Conservation (phyloP, 108 stramenopile species). For the Nannochloropsis salina region DNA sequence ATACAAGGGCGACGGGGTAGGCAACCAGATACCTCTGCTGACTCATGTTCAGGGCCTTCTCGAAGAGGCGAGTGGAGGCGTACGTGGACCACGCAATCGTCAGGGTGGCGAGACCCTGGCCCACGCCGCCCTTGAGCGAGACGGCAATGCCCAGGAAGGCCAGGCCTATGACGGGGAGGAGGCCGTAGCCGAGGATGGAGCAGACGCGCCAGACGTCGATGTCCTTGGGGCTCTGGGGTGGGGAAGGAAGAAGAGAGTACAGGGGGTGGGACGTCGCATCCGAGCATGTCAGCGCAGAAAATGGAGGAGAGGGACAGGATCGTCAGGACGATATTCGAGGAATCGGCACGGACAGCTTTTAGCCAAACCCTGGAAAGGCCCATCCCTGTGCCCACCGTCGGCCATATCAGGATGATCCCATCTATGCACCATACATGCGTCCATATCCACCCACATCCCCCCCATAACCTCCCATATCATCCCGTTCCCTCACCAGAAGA, state of each 20-base stretch:
- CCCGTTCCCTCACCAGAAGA: constrained; percentile 62
- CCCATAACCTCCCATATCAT: constrained; percentile 48
- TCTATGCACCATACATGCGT: neutral
- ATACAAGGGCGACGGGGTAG: constrained; percentile 89
- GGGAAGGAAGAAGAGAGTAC: neutral
- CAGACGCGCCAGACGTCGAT: constrained; percentile 74
- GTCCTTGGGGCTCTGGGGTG: neutral
- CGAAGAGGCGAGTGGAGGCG: constrained; percentile 73
- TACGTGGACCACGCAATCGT: constrained; percentile 78
- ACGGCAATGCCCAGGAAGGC: constrained; percentile 75
- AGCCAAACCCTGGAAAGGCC: neutral
- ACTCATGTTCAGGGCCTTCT: constrained; percentile 72
- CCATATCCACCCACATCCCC: constrained; percentile 17
- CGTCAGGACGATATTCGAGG: neutral
- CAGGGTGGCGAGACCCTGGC: constrained; percentile 65
- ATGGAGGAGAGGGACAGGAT: no score
- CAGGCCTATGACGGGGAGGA: constrained; percentile 90
- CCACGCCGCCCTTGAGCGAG: constrained; percentile 63
- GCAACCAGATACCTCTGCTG: constrained; percentile 92
- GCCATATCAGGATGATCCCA: no score
- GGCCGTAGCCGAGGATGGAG: constrained; percentile 86
- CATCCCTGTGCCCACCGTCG: no score
- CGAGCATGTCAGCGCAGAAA: no score
- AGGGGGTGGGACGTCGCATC: neutral
- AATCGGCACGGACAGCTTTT: neutral